Base-by-base conservation (phyloP, 805 yeast species). In the Metschnikowia corniflorae region DNA sequence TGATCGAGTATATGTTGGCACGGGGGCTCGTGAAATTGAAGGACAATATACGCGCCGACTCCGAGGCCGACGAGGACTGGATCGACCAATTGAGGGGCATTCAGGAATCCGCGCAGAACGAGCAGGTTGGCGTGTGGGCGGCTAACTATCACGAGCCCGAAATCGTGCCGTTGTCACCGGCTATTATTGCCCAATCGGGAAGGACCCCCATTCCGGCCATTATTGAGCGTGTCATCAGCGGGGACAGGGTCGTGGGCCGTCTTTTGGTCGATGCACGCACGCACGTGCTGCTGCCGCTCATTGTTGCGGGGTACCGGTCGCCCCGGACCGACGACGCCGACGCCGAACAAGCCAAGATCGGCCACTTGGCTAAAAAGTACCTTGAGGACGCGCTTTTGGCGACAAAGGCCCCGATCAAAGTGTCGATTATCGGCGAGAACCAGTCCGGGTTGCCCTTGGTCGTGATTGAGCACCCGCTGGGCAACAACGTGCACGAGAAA, bases 141-240 rank as follows among this genome's bases (percentile, higher is more conserved):
- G 43, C 45, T 9, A 33, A 39, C 27, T 46, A 36, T 21, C 16
- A 26, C 9, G 50, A 51, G 18, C 46, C 55, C 7, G 57, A 50
- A 9, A 16, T 47, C 16, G 51, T 62, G 16, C 40, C 48, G 4
- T 42, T 75, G 21, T 49, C 62, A 15, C 63, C 60, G 8, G 45
- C 42, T 5, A 59, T 67, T 25, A 55, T 63, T 29, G 57, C 55
- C 13, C 57, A 57, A 39, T 68, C 77, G 7, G 54, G 53, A 35
- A 47, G 51, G 12, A 37, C 58, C n/a, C 76, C 79, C 17, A 58
- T 75, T 32, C 60, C 69, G 13, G 70, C 85, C 21, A 72, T 86
- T 39, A 81, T 86, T 17, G 95, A 86, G 60, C 78, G 74, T 50
- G 93, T 82, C 21, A 70, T 85, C 41, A 66, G 80, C 44, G 96